Evolutionary conservation across 352 stramenopile species (phyloP).

Genomic region (Plasmopara muralis): DNA sequence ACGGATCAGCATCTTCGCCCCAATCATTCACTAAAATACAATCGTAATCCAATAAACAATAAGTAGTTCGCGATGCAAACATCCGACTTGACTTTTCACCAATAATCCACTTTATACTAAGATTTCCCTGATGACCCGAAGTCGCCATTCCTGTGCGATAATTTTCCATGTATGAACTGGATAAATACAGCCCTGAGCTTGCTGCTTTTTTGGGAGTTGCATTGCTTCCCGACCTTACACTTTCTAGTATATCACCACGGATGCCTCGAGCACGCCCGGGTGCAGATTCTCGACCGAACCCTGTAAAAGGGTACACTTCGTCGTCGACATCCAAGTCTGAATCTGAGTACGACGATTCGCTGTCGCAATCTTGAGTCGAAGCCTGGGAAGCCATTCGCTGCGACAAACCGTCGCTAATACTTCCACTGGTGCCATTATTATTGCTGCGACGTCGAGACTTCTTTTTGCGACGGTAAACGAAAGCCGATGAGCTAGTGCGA

Average conservation of each 20-base stretch:
- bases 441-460: slow-evolving; percentile 27
- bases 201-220: slow-evolving; percentile 1
- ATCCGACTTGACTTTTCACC: slow-evolving; percentile 57
- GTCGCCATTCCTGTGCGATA: slow-evolving; percentile 37
- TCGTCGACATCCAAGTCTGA: slow-evolving; percentile 33
- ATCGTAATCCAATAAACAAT: slow-evolving; percentile 71
- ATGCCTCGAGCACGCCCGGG: slow-evolving; percentile 16
- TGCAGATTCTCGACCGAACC: slow-evolving; percentile 16
- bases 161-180: slow-evolving; percentile 38
- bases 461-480: slow-evolving; percentile 51
- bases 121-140: slow-evolving; percentile 46
- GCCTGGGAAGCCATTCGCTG: slow-evolving; percentile 22
- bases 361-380: slow-evolving; percentile 26
- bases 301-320: slow-evolving; percentile 21
- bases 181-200: slow-evolving; percentile 14
- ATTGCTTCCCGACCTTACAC: slow-evolving; percentile 11
- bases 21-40: slow-evolving; percentile 73
- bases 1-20: slow-evolving; percentile 35
- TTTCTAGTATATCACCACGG: slow-evolving; percentile 19
- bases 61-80: slow-evolving; percentile 59
- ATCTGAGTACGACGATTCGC: slow-evolving; percentile 41
- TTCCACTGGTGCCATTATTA: slow-evolving; percentile 12
- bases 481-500: slow-evolving; percentile 41
- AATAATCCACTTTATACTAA: slow-evolving; percentile 67
- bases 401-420: slow-evolving; percentile 1